Base-by-base conservation (phyloP, 306 rosid species). In the Neltuma alba region DNA sequence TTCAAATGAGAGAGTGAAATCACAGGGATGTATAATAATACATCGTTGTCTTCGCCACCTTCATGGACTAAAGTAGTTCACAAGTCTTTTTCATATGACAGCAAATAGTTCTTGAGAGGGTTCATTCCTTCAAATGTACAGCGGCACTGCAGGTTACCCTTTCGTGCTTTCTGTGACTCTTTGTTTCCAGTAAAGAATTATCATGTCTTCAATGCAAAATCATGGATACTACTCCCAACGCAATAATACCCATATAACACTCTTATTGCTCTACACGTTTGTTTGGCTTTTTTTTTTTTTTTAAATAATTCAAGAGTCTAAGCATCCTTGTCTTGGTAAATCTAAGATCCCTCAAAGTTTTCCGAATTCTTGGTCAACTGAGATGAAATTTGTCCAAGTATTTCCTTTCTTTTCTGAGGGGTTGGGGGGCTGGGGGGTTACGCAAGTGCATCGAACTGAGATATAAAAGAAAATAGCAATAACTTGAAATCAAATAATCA, bases 251-350 rank as follows among this genome's bases (percentile, higher is more conserved):
- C 54, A 27, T 54, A 40, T 25, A 28, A 64, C 31, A 52, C 7
- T 52, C 36, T 67, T 55, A 76, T 75, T 4, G 76, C 21, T 80
- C 66, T 75, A 64, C 50, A 66, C 40, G 38, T 28, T 10, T 28
- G 54, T 28, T 16, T 45, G 33, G 0, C 70, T 18, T 4, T 47
- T 7, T 47, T 36, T 18, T 3, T 18, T 4, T 47, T 7, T 47
- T 36, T 18, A 1, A 37, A 21, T 9, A 67, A 37, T 0, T 40
- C 72, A 38, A 67, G 52, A 42, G 20, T 42, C 37, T 76, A n/a
- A 23, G 42, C 31, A 47, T 36, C 60, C 14, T 60, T 45, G 45
- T 16, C 66, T 40, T 72, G 25, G 25, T 41, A 76, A 80, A 50
- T 11, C 48, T 0, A 41, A 30, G 61, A 31, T 25, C 54, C 76